These are phyloP conservation scores for Waitea zeae DNA, from an alignment of 1,284 basidiomycete species.

Conservation along the genomic window DNA sequence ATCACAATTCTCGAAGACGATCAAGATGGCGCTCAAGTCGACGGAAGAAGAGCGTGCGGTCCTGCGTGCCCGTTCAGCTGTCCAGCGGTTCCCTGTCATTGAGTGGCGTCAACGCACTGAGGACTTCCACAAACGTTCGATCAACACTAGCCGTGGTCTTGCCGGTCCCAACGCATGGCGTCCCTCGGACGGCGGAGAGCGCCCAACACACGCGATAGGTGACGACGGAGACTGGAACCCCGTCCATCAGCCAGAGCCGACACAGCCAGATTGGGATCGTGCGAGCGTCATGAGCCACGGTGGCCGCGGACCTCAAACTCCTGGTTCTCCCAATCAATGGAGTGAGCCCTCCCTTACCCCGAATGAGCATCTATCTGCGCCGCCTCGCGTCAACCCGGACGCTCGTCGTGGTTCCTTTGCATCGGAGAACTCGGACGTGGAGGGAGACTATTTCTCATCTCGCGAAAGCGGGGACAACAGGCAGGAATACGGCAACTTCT, in stretches of 20 bases:
- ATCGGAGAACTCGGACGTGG: constrained; percentile 31
- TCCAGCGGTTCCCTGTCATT: constrained; percentile 90
- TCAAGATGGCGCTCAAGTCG: constrained; percentile 85
- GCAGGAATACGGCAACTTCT: constrained; percentile 57
- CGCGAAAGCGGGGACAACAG: constrained; percentile 15
- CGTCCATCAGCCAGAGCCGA: constrained; percentile 26
- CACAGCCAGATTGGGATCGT: constrained; percentile 37
- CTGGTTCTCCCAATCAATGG: constrained; percentile 36
- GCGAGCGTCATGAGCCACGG: constrained; percentile 19
- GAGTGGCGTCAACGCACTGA: constrained; percentile 92
- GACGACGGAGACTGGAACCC: constrained; percentile 42
- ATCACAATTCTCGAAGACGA: constrained; percentile 85
- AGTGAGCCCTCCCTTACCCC: constrained; percentile 37
- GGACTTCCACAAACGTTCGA: constrained; percentile 82
- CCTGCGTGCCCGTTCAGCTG: constrained; percentile 77
- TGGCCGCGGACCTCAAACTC: constrained; percentile 13
- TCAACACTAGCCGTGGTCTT: constrained; percentile 46
- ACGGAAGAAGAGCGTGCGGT: constrained; percentile 81
- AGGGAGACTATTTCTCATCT: constrained; percentile 32
- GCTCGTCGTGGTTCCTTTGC: constrained; percentile 27
- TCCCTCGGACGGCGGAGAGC: constrained; percentile 48
- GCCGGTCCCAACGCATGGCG: constrained; percentile 68
- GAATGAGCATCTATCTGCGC: constrained; percentile 16
- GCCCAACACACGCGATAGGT: constrained; percentile 19
- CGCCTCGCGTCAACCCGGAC: constrained; percentile 16